These are phyloP conservation scores for Conidiobolus incongruus DNA, from an alignment of 371 early-diverging fungal genomes.

Conservation along the genomic window DNA sequence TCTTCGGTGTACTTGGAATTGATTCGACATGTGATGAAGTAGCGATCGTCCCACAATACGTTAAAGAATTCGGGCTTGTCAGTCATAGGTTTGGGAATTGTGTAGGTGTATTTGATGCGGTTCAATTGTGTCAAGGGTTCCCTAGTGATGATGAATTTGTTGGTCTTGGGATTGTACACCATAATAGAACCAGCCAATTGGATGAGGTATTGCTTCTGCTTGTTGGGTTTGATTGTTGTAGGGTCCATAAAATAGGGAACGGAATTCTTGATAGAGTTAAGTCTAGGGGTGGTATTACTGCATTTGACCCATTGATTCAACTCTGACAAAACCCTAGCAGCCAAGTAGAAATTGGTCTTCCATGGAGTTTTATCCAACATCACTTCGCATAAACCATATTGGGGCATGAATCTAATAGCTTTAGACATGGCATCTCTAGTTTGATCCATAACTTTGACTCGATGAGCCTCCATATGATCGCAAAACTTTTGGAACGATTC, in stretches of 20 bases:
- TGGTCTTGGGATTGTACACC: neutral
- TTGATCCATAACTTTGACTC: constrained; percentile 4
- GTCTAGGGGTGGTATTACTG: constrained; percentile 1
- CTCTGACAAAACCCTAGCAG: neutral
- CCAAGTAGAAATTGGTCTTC: constrained; percentile 2
- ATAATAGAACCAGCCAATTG: neutral
- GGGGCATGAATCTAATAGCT: neutral
- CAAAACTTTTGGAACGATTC: neutral
- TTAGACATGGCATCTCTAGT: neutral
- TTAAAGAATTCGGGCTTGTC: neutral
- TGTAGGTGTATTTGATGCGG: neutral
- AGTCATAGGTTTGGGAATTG: neutral
- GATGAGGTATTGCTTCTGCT: neutral
- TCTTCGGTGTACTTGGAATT: neutral
- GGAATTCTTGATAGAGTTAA: neutral
- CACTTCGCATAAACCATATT: constrained; percentile 2
- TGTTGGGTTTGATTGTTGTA: neutral
- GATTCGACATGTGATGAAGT: neutral
- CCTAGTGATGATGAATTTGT: neutral
- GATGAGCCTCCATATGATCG: constrained; percentile 1
- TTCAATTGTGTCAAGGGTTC: too few relatives aligned
- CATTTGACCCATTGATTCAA: constrained; percentile 4
- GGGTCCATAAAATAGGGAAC: neutral
- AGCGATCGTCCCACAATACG: neutral
- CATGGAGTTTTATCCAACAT: neutral